Evolutionary conservation across 768 basidiomycete genomes (phyloP), one percentile per base, ranked within the genome.

Genomic region (Panus rudis): DNA sequence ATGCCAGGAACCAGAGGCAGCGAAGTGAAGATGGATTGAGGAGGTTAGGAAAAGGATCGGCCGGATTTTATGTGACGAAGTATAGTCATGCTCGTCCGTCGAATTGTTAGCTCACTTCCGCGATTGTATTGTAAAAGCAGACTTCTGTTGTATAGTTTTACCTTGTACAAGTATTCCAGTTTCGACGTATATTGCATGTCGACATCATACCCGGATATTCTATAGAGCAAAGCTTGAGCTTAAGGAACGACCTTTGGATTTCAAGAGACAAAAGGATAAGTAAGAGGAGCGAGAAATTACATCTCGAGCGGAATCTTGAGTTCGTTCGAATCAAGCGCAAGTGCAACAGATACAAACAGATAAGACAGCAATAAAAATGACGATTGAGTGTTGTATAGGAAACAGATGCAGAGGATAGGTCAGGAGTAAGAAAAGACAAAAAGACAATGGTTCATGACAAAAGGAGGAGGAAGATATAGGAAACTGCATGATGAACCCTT

Each of bases 51-150:
- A 67, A 38, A 59, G 53, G 39, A 53, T 52, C 27, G 66, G 65
- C 73, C 27, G 74, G 76, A 7, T 78, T 72, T 51, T 70, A 75
- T 39, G 72, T 77, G 24, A 71, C 70, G 25, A 72, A 66, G 46
- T 79, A 65, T 59, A 63, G 54, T 32, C 70, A 72, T 47, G 33
- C 33, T 8, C n/a, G n/a, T n/a, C n/a, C n/a, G n/a, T n/a, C n/a
- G n/a, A n/a, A n/a, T n/a, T n/a, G n/a, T n/a, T n/a, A n/a, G n/a
- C n/a, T n/a, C n/a, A n/a, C n/a, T n/a, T n/a, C n/a, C n/a, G n/a
- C n/a, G n/a, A n/a, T n/a, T n/a, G n/a, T n/a, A n/a, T n/a, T n/a
- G n/a, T n/a, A n/a, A n/a, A n/a, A n/a, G n/a, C n/a, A n/a, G n/a
- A n/a, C n/a, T n/a, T n/a, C n/a, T n/a, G n/a, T n/a, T n/a, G n/a